A percentile compares a stretch with the other conserved stretches of the same genome.
These are phyloP conservation scores for Seiridium unicorne DNA, from an alignment of 2,329 filamentous ascomycete genomes.

Conservation along the genomic window DNA sequence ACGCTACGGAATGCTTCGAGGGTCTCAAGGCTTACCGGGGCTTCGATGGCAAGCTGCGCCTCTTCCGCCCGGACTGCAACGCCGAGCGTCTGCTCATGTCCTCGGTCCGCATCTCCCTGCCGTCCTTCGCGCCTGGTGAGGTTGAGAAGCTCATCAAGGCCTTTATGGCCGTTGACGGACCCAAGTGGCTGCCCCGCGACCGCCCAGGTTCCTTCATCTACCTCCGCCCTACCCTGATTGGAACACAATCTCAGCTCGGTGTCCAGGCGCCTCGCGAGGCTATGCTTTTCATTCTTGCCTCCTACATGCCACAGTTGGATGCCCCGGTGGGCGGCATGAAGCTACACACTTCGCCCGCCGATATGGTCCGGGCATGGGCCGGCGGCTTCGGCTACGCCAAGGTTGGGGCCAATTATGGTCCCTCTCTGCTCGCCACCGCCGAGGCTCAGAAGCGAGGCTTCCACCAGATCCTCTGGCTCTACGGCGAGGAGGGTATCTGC, in stretches of 20 bases:
- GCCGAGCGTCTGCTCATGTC: constrained; percentile 51
- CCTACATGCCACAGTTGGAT: constrained; percentile 59
- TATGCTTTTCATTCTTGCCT: constrained; percentile 81
- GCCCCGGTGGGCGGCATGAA: constrained; percentile 58
- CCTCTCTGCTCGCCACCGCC: constrained; percentile 72
- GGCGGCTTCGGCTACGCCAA: constrained; percentile 92
- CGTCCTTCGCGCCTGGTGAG: constrained; percentile 60
- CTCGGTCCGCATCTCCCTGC: constrained; percentile 59
- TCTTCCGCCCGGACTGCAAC: constrained; percentile 67
- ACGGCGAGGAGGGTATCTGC: constrained; percentile 72
- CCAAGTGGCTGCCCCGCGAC: constrained; percentile 75
- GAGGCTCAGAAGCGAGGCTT: constrained; percentile 74
- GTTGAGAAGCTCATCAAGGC: constrained; percentile 63
- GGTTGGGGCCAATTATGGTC: constrained; percentile 91
- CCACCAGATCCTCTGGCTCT: constrained; percentile 93
- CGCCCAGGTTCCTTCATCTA: constrained; percentile 74
- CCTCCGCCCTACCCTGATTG: constrained; percentile 84
- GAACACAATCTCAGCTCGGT: constrained; percentile 75
- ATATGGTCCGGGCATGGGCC: constrained; percentile 88
- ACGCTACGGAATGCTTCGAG: constrained; percentile 77
- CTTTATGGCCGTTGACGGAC: constrained; percentile 70
- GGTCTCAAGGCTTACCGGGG: constrained; percentile 72
- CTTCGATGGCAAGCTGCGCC: constrained; percentile 59
- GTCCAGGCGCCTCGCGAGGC: constrained; percentile 79
- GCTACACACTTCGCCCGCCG: constrained; percentile 75